Conservation (phyloP, 2,329 filamentous ascomycete species). For the Orbilia oligospora region DNA sequence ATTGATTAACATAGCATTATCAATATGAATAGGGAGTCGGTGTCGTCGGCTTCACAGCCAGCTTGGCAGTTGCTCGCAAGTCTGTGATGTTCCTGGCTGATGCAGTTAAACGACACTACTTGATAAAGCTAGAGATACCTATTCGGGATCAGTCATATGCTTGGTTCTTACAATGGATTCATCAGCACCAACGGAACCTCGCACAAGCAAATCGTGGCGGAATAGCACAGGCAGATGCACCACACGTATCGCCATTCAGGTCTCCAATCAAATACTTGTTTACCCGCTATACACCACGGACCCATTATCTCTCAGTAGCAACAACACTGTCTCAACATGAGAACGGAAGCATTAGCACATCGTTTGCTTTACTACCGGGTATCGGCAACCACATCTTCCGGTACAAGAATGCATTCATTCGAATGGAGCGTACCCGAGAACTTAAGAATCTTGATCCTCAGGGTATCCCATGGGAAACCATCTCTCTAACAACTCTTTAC, state of each 20-base stretch:
- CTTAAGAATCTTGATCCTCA: conserved; percentile 82
- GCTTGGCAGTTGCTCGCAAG: conserved; percentile 83
- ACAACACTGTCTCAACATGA: conserved; percentile 75
- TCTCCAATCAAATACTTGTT: conserved; percentile 71
- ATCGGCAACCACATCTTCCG: conserved; percentile 90
- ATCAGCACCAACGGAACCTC: conserved; percentile 79
- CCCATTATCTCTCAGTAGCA: conserved; percentile 77
- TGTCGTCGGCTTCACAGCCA: conserved; percentile 88
- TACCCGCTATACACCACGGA: conserved; percentile 72
- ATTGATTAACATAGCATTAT: conserved; percentile 39
- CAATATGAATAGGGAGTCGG: conserved; percentile 81
- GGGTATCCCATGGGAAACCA: conserved; percentile 92
- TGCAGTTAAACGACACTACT: conserved; percentile 84
- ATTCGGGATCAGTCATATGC: conserved; percentile 92
- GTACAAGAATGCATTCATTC: conserved; percentile 87
- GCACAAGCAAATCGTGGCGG: conserved; percentile 64
- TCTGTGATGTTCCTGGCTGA: conserved; percentile 80
- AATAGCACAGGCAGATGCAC: conserved; percentile 67
- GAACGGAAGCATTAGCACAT: conserved; percentile 79
- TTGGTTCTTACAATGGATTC: conserved; percentile 96
- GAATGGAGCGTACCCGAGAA: conserved; percentile 88
- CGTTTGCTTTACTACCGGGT: conserved; percentile 90
- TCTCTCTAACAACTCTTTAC: conserved; percentile 93
- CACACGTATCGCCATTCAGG: conserved; percentile 71
- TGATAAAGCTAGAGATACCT: conserved; percentile 96